Evolutionary conservation across 1,139 yeast genomes (phyloP), one percentile per base, ranked within the genome.

Genomic region (Kazachstania sp.): DNA sequence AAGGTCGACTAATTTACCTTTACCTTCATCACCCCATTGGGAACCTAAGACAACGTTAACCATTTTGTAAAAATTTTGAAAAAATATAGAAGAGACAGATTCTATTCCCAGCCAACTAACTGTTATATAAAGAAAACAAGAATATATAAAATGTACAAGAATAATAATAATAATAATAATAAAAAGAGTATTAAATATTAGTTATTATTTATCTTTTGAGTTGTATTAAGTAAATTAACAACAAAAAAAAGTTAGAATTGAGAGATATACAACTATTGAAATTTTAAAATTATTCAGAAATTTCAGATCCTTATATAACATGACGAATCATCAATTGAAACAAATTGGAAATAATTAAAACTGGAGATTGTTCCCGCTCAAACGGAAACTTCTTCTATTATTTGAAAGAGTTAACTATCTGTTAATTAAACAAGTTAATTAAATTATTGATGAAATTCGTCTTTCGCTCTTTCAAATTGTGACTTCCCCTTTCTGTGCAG

Each of bases 1-100:
- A 51, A 92, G 75, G 67, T 92, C 98, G 48, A 92, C 98, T 51
- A 92, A 77, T 70, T 94, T 92, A 50, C 99, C 99, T 68, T 92
- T 92, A 66, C 99, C 99, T 79, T 92, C 99, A 66, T 92, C 99
- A 55, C 99, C 99, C 98, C 98, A 92, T 71, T 92, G 98, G 69
- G 97, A 74, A 52, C 98, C 98, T 63, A 92, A 78, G 49, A 92
- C 97, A 58, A 92, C 97, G 61, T 69, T 68, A 56, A 70, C 71
- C 73, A 70, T 69, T 15, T 28, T 55, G 15, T 9, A 5, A 15
- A 32, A 32, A 13, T 15, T 15, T 32, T 15, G 9, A 15, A 32
- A 5, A 32, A 6, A 32, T n/a, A 32, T 15, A 32, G 15, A 6
- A 13, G 18, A 32, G 18, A 15, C 13, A 30, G 11, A 30, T 2